Base-by-base conservation (phyloP, 352 stramenopile genomes). In the Phytophthora hybrid region DNA sequence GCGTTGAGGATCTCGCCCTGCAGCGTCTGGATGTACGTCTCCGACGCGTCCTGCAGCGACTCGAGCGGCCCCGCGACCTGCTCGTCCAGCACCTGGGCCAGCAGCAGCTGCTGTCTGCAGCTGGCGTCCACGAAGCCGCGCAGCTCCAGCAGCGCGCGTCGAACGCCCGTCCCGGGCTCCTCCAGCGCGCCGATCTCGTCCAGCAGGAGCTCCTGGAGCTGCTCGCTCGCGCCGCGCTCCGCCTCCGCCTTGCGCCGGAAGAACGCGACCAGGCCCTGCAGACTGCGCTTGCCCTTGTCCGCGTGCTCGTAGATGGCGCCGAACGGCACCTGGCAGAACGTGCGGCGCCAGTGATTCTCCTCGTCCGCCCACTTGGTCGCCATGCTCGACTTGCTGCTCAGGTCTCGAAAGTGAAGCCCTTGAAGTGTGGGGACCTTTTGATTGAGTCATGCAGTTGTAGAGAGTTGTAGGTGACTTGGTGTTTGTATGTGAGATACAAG, bases 311-410 rank as follows among this genome's bases (percentile, higher is more conserved):
- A 92, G 76, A 96, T 96, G 62, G 86, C 72, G 31, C 66, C 67
- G 56, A 95, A 92, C 34, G 89, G 88, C 63, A 96, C 85, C 76
- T 96, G 89, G 69, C 89, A 96, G 79, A 96, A 96, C 63, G 89
- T 96, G 56, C 89, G 88, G 18, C 89, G 87, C 82, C 86, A 94
- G 59, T 95, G 83, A 80, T 96, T 95, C 82, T 96, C 89, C 31
- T 91, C 83, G 21, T 89, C 79, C 62, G 71, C 77, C 75, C 71
- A 79, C 49, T 73, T 55, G 9, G 44, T 55, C n/a, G 16, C 29
- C 63, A 74, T 81, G 46, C 5, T 56, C 9, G 39, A 49, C 41
- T 49, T 19, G 41, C 5, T 18, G n/a, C n/a, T n/a, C n/a, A n/a
- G n/a, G n/a, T n/a, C n/a, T n/a, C n/a, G n/a, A n/a, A 11, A 16